A percentile compares a stretch with the other conserved stretches of the same genome.
phyloP scores from a whole-genome alignment of 495 filamentous ascomycete genomes.

The Neurospora sp. region DNA sequence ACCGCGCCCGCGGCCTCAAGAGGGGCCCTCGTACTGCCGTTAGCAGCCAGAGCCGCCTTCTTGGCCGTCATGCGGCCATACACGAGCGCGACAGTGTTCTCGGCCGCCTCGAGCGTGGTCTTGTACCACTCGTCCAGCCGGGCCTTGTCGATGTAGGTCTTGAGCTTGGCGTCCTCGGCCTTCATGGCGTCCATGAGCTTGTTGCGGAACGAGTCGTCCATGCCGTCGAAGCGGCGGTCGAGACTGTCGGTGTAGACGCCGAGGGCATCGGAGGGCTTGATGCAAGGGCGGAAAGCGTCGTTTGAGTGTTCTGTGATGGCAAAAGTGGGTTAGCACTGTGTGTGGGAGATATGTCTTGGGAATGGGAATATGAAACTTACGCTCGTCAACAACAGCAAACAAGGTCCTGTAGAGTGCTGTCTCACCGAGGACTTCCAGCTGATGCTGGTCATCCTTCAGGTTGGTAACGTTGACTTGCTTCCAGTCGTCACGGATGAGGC shows the following conservation, averaged over 20 bases:
- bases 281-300: constrained; percentile 30
- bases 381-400: constrained; percentile 31
- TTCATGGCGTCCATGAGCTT: constrained; percentile 44
- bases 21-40: not conserved
- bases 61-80: constrained; percentile 7
- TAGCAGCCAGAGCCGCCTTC: not conserved
- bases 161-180: constrained; percentile 44
- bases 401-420: constrained; percentile 43
- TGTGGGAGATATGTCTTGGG: not conserved
- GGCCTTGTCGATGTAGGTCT: constrained; percentile 44
- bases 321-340: constrained; percentile 10
- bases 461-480: constrained; percentile 45
- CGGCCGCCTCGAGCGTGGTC: constrained; percentile 18
- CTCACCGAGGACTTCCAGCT: constrained; percentile 33
- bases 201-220: constrained; percentile 37
- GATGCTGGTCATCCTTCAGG: constrained; percentile 38
- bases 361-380: constrained; percentile 23
- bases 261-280: constrained; percentile 39
- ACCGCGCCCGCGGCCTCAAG: not conserved
- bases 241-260: constrained; percentile 44
- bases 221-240: constrained; percentile 40
- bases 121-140: constrained; percentile 49
- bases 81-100: constrained; percentile 16
- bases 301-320: constrained; percentile 10
- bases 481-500: constrained; percentile 73